Evolutionary conservation across 2,329 filamentous ascomycete species (phyloP), one percentile per base, ranked within the genome.

Genomic region (Fusarium subglutinans): DNA sequence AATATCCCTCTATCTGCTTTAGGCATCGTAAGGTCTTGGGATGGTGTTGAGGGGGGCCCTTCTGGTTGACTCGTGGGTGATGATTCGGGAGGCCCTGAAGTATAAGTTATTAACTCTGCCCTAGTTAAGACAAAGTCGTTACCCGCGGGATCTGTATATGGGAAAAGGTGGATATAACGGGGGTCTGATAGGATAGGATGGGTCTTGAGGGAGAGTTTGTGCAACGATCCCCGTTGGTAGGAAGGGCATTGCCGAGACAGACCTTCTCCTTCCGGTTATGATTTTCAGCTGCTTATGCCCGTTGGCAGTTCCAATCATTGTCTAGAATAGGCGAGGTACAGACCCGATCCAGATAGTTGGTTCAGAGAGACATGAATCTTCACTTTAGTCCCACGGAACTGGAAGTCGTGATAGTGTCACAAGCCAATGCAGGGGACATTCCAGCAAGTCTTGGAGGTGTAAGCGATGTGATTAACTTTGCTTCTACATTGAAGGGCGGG

Each of bases 381-480:
- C 22, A 28, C 40, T n/a, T 7, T 12, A 3, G 17, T 18, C 10
- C 2, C 0, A 2, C 6, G 24, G 30, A 3, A 13, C 30, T 22
- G 13, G 4, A 33, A 4, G 35, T 33, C 41, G n/a, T 18, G 33
- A 50, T 40, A 9, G 33, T n/a, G 30, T 58, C 51, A 63, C 8
- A 11, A 26, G 8, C 30, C 26, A n/a, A 63, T n/a, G 24, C 41
- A 58, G 41, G 41, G 17, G 22, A 13, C 22, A 63, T 58, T 63
- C 51, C 51, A 40, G 9, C 8, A 10, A 20, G 51, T 45, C 17
- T 48, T 20, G 35, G 40, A 15, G n/a, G 3, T 13, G 11, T 43
- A 60, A 28, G 54, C 54, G 37, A 62, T 15, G 38, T 64, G 44
- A 58, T 33, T 15, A 26, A 44, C n/a, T 56, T 56, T 35, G 2